phyloP scores from a whole-genome alignment of 805 yeast species.

The Yamadazyma nakazawae region DNA sequence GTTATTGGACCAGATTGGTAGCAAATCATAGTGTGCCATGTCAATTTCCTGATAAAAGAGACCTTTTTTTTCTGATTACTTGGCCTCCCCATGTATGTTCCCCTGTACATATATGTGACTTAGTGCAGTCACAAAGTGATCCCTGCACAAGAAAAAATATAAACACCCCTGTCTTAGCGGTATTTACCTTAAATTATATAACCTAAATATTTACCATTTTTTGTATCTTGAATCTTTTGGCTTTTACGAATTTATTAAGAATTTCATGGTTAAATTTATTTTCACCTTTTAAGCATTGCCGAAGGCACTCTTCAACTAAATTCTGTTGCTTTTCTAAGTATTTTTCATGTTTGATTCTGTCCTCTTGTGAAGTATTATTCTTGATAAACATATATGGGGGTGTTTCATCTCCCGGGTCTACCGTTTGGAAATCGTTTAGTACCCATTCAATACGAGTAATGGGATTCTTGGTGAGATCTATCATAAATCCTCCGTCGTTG shows the following conservation, averaged over 20 bases:
- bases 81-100: neutral
- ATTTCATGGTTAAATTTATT: slow-evolving; percentile 10
- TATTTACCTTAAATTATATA: neutral
- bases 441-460: slow-evolving; percentile 37
- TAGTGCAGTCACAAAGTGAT: neutral
- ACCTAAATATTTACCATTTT: neutral
- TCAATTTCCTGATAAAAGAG: neutral
- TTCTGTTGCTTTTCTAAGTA: neutral
- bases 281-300: slow-evolving; percentile 8
- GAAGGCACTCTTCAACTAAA: slow-evolving; percentile 7
- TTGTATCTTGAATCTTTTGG: slow-evolving; percentile 3
- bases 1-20: too few species aligned
- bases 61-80: neutral
- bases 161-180: neutral
- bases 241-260: slow-evolving; percentile 9
- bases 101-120: neutral
- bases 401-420: slow-evolving; percentile 12
- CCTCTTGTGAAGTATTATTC: slow-evolving; percentile 16
- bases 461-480: slow-evolving; percentile 31
- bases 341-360: slow-evolving; percentile 8
- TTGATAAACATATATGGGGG: slow-evolving; percentile 16
- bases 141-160: neutral
- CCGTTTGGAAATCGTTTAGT: slow-evolving; percentile 29
- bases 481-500: slow-evolving; percentile 17
- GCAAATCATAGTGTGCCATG: too few species aligned